phyloP scores from a whole-genome alignment of 768 basidiomycete genomes.

The Cyclocybe aegerita region DNA sequence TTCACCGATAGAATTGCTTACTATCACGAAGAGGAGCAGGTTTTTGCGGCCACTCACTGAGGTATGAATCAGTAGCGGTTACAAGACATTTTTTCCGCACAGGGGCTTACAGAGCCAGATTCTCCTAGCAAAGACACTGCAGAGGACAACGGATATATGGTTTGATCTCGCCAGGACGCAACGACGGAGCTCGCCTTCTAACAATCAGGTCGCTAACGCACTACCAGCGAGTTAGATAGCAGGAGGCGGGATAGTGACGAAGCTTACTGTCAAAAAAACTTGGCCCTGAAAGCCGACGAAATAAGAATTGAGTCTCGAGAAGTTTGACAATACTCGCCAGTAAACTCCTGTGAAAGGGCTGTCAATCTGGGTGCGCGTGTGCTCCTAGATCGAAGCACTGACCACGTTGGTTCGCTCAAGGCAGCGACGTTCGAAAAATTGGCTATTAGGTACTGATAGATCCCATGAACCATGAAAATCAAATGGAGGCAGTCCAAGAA shows the following conservation, averaged over 20 bases:
- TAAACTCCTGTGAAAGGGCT: conserved; percentile 13
- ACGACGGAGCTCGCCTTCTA: conserved; percentile 12
- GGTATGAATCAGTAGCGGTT: not conserved
- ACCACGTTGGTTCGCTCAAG: conserved; percentile 18
- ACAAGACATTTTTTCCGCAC: not conserved
- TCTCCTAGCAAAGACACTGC: conserved; percentile 22
- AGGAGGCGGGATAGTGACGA: not conserved
- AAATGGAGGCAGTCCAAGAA: conserved; percentile 18
- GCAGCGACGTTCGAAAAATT: conserved; percentile 14
- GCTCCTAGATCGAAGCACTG: not conserved
- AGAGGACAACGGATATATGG: not conserved
- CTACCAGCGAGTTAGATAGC: conserved; percentile 1
- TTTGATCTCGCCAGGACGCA: not conserved
- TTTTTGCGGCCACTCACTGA: conserved; percentile 18
- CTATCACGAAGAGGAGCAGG: conserved; percentile 11
- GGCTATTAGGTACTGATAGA: conserved; percentile 18
- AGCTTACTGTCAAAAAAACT: conserved; percentile 23
- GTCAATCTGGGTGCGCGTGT: not conserved
- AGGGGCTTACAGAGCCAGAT: conserved; percentile 21
- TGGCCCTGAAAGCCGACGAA: conserved; percentile 9
- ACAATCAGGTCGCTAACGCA: conserved; percentile 22
- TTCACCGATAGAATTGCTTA: conserved; percentile 1
- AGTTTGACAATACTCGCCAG: conserved; percentile 7
- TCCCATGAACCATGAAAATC: conserved; percentile 21
- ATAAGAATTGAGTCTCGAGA: not conserved